Percentiles rank a stretch among this genome's conserved stretches.
Evolutionary conservation across 768 basidiomycete species (phyloP).

Genomic region (Lentinula lateritia): DNA sequence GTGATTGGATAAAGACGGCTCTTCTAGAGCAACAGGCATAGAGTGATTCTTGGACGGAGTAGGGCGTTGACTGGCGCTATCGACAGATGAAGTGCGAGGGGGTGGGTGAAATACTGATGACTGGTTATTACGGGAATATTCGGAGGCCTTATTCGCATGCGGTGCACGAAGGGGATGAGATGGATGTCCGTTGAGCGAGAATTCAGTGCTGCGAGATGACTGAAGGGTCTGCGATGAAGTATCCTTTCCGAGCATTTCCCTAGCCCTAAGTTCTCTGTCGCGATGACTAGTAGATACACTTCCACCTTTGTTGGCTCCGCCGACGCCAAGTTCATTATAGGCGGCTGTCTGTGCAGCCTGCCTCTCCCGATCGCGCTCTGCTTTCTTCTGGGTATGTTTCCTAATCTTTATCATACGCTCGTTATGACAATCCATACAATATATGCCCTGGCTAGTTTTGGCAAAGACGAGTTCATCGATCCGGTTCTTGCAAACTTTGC

Average conservation of each 20-base stretch:
- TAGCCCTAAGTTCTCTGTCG: neutral
- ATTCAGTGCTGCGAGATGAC: constrained; percentile 13
- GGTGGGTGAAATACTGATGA: constrained; percentile 17
- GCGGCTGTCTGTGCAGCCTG: constrained; percentile 26
- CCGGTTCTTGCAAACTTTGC: constrained; percentile 87
- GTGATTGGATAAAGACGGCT: neutral
- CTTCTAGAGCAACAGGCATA: constrained; percentile 28
- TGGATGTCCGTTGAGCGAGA: constrained; percentile 21
- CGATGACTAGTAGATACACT: constrained; percentile 8
- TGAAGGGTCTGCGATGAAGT: neutral
- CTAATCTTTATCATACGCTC: constrained; percentile 92
- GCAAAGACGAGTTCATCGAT: constrained; percentile 99
- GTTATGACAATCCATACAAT: constrained; percentile 98
- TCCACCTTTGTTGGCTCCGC: constrained; percentile 1
- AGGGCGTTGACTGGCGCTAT: constrained; percentile 7
- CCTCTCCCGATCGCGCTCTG: constrained; percentile 51
- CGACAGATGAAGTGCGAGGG: constrained; percentile 11
- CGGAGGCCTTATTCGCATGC: constrained; percentile 33
- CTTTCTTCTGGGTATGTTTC: constrained; percentile 85
- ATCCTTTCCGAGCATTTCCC: neutral
- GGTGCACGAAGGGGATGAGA: constrained; percentile 13
- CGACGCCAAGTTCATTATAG: constrained; percentile 29
- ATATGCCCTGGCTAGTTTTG: constrained; percentile 96
- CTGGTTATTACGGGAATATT: constrained; percentile 12
- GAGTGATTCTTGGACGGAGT: constrained; percentile 32